Percentiles rank a stretch among this genome's conserved stretches.
Conservation (phyloP, 371 early-diverging fungal genomes). For the Mortierella sp. region DNA sequence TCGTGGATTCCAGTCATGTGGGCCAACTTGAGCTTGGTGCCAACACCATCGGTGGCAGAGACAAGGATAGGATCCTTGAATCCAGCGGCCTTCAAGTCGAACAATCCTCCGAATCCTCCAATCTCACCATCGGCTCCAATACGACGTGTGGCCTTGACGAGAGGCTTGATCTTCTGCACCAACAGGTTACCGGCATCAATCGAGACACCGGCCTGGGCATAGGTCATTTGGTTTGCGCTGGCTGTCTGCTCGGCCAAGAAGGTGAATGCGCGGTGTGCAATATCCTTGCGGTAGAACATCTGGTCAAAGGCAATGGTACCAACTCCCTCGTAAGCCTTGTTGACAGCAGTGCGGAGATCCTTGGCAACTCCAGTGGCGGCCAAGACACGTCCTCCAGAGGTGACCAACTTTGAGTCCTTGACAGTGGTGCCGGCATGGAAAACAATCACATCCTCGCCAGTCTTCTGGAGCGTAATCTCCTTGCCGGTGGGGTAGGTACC, state of each 20-base stretch:
- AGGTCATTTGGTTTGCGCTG: conserved; percentile 72
- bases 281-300: conserved; percentile 91
- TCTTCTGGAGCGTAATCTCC: conserved; percentile 75
- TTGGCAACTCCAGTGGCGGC: conserved; percentile 88
- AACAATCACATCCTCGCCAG: conserved; percentile 72
- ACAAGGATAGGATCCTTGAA: conserved; percentile 94
- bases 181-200: conserved; percentile 97
- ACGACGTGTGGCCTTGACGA: conserved; percentile 93
- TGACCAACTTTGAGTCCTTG: conserved; percentile 74
- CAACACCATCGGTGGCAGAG: conserved; percentile 98
- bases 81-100: conserved; percentile 95
- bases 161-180: conserved; percentile 95
- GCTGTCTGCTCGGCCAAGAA: conserved; percentile 64
- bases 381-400: conserved; percentile 97
- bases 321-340: conserved; percentile 82
- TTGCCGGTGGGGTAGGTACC: conserved; percentile 88
- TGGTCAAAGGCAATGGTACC: conserved; percentile 84
- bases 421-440: conserved; percentile 95
- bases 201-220: conserved; percentile 96
- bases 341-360: conserved; percentile 82
- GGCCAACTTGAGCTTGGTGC: conserved; percentile 98
- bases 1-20: conserved; percentile 88
- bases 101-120: conserved; percentile 98
- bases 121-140: conserved; percentile 96
- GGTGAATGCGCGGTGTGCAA: conserved; percentile 87